Conservation (phyloP, 352 stramenopile species). For the Phytophthora niederhauseri region DNA sequence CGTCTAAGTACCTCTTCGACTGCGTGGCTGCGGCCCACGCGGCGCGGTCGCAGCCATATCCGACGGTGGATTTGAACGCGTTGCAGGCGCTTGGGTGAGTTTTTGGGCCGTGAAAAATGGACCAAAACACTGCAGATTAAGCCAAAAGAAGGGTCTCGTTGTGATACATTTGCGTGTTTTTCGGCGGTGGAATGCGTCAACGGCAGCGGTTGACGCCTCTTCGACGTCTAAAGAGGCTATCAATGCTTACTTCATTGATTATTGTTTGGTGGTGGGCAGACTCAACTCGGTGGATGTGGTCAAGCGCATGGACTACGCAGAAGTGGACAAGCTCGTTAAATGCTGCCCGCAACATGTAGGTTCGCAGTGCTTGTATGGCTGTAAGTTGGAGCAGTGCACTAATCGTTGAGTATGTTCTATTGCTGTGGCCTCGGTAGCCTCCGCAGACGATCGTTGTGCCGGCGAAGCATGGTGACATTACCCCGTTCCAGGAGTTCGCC, state of each 20-base stretch:
- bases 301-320: constrained; percentile 62
- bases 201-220: background rate
- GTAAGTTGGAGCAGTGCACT: background rate
- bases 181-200: constrained; percentile 13
- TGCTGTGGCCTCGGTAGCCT: constrained; percentile 38
- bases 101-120: background rate
- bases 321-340: constrained; percentile 64
- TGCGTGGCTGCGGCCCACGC: constrained; percentile 35
- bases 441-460: constrained; percentile 55
- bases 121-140: constrained; percentile 3
- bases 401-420: background rate
- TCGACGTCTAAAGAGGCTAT: background rate
- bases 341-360: constrained; percentile 58
- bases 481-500: constrained; percentile 53
- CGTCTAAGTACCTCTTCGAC: constrained; percentile 70
- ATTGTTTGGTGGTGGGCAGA: constrained; percentile 24
- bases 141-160: background rate
- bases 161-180: constrained; percentile 11
- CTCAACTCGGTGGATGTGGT: constrained; percentile 52
- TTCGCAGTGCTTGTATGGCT: background rate
- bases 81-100: constrained; percentile 56
- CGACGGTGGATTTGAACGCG: constrained; percentile 40
- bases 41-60: constrained; percentile 24
- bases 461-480: constrained; percentile 22
- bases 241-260: background rate